Percentiles rank a stretch among this genome's conserved stretches.
These are phyloP conservation scores for Nicotiana paniculata DNA, from an alignment of 257 asterid species.

Conservation along the genomic window DNA sequence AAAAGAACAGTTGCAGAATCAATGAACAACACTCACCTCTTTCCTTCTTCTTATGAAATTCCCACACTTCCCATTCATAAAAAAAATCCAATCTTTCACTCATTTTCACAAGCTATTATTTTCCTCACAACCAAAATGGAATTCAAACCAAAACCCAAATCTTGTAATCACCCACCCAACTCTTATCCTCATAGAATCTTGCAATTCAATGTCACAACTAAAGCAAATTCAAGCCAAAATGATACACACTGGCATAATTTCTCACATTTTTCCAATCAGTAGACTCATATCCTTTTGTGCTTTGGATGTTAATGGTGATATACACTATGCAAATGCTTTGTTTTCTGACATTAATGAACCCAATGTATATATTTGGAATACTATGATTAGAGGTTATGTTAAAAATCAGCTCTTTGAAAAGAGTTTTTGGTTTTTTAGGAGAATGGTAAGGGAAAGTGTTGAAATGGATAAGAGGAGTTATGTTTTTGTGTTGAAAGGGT, in stretches of 20 bases:
- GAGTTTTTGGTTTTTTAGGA: conserved; percentile 42
- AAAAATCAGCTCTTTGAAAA: conserved; percentile 31
- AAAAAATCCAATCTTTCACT: not conserved
- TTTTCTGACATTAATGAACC: conserved; percentile 50
- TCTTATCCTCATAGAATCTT: conserved; percentile 66
- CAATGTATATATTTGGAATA: conserved; percentile 73
- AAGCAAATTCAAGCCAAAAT: conserved; percentile 72
- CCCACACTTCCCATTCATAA: not conserved
- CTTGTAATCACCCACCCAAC: conserved; percentile 67
- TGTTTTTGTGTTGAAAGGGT: conserved; percentile 61
- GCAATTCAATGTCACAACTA: conserved; percentile 64
- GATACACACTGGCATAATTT: conserved; percentile 58
- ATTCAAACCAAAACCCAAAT: conserved; percentile 42
- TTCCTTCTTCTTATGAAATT: not conserved
- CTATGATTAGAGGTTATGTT: conserved; percentile 60
- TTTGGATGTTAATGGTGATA: conserved; percentile 47
- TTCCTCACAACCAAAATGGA: conserved; percentile 56
- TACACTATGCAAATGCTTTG: conserved; percentile 40
- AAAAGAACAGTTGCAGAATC: too few species aligned
- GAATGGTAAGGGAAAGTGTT: conserved; percentile 46
- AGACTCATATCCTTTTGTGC: conserved; percentile 60
- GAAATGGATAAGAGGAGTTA: conserved; percentile 68
- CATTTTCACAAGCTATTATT: conserved; percentile 7
- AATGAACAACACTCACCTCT: not conserved
- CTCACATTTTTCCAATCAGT: conserved; percentile 68